Evolutionary conservation across 2,329 filamentous ascomycete species (phyloP).

Genomic region (Monosporascus sp.): DNA sequence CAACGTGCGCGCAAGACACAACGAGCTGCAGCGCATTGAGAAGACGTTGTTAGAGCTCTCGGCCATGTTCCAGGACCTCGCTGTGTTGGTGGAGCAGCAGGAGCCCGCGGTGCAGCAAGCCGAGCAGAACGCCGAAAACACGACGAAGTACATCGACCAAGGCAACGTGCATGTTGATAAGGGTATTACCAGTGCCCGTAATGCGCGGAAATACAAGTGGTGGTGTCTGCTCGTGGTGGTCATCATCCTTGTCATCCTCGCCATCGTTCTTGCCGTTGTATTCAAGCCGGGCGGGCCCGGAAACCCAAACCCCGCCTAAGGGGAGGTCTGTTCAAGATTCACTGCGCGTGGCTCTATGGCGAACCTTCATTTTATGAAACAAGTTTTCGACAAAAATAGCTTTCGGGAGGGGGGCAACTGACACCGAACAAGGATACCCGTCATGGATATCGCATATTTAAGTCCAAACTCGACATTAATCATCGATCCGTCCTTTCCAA

Average conservation of each 20-base stretch:
- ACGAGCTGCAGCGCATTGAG: slow-evolving; percentile 77
- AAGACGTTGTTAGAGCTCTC: slow-evolving; percentile 66
- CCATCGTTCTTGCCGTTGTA: slow-evolving; percentile 50
- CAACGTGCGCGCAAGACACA: slow-evolving; percentile 75
- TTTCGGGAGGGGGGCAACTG: not conserved
- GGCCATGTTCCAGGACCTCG: slow-evolving; percentile 67
- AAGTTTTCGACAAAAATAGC: not conserved
- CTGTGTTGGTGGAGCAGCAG: slow-evolving; percentile 68
- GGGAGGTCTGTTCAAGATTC: not conserved
- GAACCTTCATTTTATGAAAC: not conserved
- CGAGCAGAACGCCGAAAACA: slow-evolving; percentile 61
- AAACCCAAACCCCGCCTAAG: slow-evolving; percentile 3
- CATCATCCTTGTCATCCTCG: slow-evolving; percentile 52
- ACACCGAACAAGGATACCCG: not conserved
- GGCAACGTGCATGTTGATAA: slow-evolving; percentile 65
- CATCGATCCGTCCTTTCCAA: not conserved
- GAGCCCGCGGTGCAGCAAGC: slow-evolving; percentile 57
- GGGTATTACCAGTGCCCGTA: slow-evolving; percentile 61
- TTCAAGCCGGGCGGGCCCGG: slow-evolving; percentile 23
- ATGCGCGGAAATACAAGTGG: slow-evolving; percentile 75
- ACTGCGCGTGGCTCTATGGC: not conserved
- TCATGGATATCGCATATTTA: not conserved
- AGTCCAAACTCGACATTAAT: not conserved
- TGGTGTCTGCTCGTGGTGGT: slow-evolving; percentile 62
- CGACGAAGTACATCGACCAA: slow-evolving; percentile 60